Base-by-base conservation (phyloP, 2,329 filamentous ascomycete species). In the Fusarium heterosporum region DNA sequence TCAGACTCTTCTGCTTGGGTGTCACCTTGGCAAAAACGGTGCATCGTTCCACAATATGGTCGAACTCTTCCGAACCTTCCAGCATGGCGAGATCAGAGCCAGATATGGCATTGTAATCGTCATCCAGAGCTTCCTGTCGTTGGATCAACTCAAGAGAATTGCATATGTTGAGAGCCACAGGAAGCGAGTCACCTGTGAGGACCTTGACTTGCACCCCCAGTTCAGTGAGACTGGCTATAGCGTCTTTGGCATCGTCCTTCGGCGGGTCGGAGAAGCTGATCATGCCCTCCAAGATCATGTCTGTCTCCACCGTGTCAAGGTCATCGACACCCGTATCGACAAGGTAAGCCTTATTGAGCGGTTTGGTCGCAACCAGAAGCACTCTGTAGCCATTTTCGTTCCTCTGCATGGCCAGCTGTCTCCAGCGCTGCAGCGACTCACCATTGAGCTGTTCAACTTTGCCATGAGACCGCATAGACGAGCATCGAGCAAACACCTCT, bases 261-360 rank as follows among this genome's bases (percentile, higher is more conserved):
- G 51, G 51, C 1, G 51, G 51, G 12, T 54, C 51, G 4, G 51
- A 54, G 17, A 54, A 54, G 7, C 42, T 54, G 3, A 54, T 49
- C 30, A 54, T 49, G 4, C 51, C 51, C 8, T 54, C 51, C 1
- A 54, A 30, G 1, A 17, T 38, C 51, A 54, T 54, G 17, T 54
- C 22, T 3, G 51, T 54, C 30, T 54, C 51, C 2, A 54, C 22
- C 14, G 38, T 25, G 10, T 53, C 50, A 1, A 53, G 29, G 4
- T 53, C 50, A 28, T 47, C 13, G 1, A 47, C 19, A 12, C 38
- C 16, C 8, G n/a, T 8, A n/a, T 34, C 32, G n/a, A 16, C 32
- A 16, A 34, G 7, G n/a, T 9, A 38, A 29, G 42, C 22, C 22
- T 54, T 54, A 2, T 25, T 41, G 1, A 54, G 51, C 6, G 16